These are phyloP conservation scores for Choiromyces venosus DNA, from an alignment of 495 filamentous ascomycete species.

Conservation along the genomic window DNA sequence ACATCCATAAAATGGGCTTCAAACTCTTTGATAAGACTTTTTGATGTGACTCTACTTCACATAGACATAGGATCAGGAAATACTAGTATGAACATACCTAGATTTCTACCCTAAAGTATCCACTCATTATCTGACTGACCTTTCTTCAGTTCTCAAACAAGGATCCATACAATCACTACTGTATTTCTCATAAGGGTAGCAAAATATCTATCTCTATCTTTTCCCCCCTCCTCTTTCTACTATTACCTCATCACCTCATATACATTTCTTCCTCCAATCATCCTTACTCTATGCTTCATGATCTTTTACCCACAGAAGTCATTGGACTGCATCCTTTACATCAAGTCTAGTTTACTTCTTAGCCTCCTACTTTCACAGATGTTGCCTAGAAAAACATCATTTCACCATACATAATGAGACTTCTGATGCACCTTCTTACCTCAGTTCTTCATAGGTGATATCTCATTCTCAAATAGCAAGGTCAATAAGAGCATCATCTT, in stretches of 20 bases:
- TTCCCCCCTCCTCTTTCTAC: conserved; percentile 7
- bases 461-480: too few relatives aligned
- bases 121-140: conserved; percentile 10
- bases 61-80: too few relatives aligned
- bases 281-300: neutral
- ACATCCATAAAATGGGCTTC: too few relatives aligned
- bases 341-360: conserved; percentile 1
- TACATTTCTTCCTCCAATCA: conserved; percentile 1
- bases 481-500: too few relatives aligned
- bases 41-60: too few relatives aligned
- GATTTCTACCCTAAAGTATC: conserved; percentile 11
- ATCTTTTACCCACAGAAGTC: neutral
- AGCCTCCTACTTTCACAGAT: conserved; percentile 7
- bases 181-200: conserved; percentile 6
- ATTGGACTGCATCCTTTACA: neutral
- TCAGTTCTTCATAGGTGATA: too few relatives aligned
- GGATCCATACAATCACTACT: conserved; percentile 12
- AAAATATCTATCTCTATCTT: conserved; percentile 2
- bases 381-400: too few relatives aligned
- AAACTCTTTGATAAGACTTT: too few relatives aligned
- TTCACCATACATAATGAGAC: too few relatives aligned
- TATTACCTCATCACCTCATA: conserved; percentile 12
- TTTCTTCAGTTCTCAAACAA: too few relatives aligned
- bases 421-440: too few relatives aligned
- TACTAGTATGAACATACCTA: too few relatives aligned